Percentiles rank a stretch among this genome's conserved stretches.
phyloP scores from a whole-genome alignment of 768 basidiomycete species.

The Nidularia sp. region DNA sequence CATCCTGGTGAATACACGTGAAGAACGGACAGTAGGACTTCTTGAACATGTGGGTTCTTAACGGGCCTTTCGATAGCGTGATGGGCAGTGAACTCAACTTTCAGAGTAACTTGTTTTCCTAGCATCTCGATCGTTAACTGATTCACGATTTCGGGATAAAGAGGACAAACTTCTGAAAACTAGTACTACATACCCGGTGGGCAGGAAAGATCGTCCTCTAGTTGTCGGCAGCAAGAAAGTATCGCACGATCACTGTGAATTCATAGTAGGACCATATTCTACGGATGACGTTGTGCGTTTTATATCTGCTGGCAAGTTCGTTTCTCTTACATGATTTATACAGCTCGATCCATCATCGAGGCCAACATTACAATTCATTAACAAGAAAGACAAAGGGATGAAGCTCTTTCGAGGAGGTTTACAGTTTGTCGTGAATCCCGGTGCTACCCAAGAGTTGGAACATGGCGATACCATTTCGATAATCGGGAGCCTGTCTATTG shows the following conservation, averaged over 20 bases:
- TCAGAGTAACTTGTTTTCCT: slow-evolving; percentile 29
- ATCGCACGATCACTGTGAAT: slow-evolving; percentile 56
- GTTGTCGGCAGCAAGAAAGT: slow-evolving; percentile 58
- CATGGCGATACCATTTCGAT: slow-evolving; percentile 53
- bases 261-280: slow-evolving; percentile 50
- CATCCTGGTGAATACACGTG: too few relatives aligned
- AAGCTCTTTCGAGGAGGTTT: slow-evolving; percentile 34
- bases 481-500: slow-evolving; percentile 34
- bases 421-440: slow-evolving; percentile 27
- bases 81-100: slow-evolving; percentile 24
- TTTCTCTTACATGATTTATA: neutral
- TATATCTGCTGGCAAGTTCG: neutral
- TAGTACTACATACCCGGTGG: slow-evolving; percentile 47
- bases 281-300: slow-evolving; percentile 50
- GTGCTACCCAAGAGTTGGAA: slow-evolving; percentile 35
- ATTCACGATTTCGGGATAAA: slow-evolving; percentile 5
- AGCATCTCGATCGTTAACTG: neutral
- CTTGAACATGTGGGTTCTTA: slow-evolving; percentile 47
- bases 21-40: too few relatives aligned
- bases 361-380: slow-evolving; percentile 46
- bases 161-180: slow-evolving; percentile 60
- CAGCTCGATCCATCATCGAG: slow-evolving; percentile 46
- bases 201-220: slow-evolving; percentile 52
- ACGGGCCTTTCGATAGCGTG: slow-evolving; percentile 50
- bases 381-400: slow-evolving; percentile 44